Percentiles rank a stretch among this genome's conserved stretches.
Evolutionary conservation across 2,329 filamentous ascomycete genomes (phyloP).

Genomic region (Zelopaecilomyces penicillatus): DNA sequence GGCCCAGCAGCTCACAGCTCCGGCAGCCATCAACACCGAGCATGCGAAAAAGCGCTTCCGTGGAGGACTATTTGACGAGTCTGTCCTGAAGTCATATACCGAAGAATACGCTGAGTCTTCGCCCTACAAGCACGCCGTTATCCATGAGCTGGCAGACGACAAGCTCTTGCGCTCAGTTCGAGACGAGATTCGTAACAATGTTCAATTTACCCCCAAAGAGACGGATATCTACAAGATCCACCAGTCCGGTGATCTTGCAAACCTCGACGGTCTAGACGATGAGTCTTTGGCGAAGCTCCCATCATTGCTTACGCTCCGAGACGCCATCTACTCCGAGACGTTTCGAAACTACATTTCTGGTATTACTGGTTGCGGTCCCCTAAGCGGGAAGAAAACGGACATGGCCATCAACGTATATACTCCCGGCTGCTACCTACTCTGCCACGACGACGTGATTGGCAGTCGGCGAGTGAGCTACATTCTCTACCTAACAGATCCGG

Average conservation of each 20-base stretch:
- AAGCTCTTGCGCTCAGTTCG: conserved; percentile 77
- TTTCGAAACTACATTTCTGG: conserved; percentile 85
- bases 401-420: conserved; percentile 99
- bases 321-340: conserved; percentile 82
- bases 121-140: conserved; percentile 89
- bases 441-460: conserved; percentile 98
- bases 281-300: conserved; percentile 78
- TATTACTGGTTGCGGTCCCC: conserved; percentile 75
- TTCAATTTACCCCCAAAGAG: conserved; percentile 95
- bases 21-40: conserved; percentile 37
- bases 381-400: conserved; percentile 92
- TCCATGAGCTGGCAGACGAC: conserved; percentile 71
- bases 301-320: conserved; percentile 82
- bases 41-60: conserved; percentile 54
- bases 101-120: conserved; percentile 53
- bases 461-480: conserved; percentile 94
- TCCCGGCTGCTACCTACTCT: conserved; percentile 87
- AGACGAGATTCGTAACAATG: conserved; percentile 78
- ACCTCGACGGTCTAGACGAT: conserved; percentile 88
- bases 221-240: conserved; percentile 99
- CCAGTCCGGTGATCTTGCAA: conserved; percentile 94
- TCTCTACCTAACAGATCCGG: conserved; percentile 87
- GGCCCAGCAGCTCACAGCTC: conserved; percentile 8
- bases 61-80: conserved; percentile 54
- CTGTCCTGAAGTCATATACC: conserved; percentile 51